These are phyloP conservation scores for Cladorrhinum sp. DNA, from an alignment of 2,329 filamentous ascomycete species.

Conservation along the genomic window DNA sequence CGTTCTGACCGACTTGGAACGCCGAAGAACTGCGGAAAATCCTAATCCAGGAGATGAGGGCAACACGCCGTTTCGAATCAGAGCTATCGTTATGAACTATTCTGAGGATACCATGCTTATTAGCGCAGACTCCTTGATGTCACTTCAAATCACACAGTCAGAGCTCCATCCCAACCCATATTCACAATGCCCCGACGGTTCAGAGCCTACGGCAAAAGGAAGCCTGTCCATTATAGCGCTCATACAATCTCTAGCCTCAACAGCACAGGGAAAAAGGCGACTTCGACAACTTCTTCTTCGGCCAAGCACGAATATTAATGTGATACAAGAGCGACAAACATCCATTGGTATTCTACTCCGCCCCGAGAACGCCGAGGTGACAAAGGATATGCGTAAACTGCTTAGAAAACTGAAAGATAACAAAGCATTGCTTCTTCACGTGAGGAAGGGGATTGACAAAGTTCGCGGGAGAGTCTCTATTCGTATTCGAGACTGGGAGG, in stretches of 20 bases:
- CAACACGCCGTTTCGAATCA: constrained; percentile 57
- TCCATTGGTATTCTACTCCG: constrained; percentile 65
- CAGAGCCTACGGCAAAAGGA: constrained; percentile 68
- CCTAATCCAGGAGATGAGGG: constrained; percentile 57
- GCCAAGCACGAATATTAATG: constrained; percentile 64
- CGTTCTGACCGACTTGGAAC: constrained; percentile 73
- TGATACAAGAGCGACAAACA: constrained; percentile 70
- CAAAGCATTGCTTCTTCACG: constrained; percentile 61
- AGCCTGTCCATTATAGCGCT: constrained; percentile 80
- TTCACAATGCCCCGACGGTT: constrained; percentile 64
- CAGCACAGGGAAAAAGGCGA: constrained; percentile 70
- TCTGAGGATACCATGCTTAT: constrained; percentile 69
- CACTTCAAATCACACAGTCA: constrained; percentile 79
- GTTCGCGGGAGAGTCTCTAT: constrained; percentile 50
- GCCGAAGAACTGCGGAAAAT: constrained; percentile 61
- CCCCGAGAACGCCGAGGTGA: constrained; percentile 64
- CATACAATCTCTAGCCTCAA: constrained; percentile 71
- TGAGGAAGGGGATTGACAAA: constrained; percentile 73
- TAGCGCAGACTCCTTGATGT: constrained; percentile 73
- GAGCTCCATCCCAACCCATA: constrained; percentile 82
- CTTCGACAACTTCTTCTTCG: constrained; percentile 80
- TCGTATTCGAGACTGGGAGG: constrained; percentile 68
- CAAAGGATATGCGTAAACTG: constrained; percentile 41
- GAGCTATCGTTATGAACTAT: constrained; percentile 70
- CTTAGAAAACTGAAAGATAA: constrained; percentile 76